phyloP scores from a whole-genome alignment of 176 grass and related monocot genomes.

The Tillandsia leiboldiana region DNA sequence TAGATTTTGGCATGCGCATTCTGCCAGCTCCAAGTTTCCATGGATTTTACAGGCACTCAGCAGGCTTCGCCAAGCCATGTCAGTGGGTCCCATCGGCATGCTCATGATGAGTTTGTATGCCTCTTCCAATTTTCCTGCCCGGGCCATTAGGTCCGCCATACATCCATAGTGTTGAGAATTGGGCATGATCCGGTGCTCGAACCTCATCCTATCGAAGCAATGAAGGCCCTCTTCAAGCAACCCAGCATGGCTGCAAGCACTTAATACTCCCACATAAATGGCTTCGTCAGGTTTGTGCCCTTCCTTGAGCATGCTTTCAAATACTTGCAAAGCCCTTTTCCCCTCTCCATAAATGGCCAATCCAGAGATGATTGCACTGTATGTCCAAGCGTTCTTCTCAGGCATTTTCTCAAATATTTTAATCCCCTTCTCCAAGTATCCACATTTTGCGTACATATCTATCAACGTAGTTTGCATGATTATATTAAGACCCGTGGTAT shows the following conservation, averaged over 20 bases:
- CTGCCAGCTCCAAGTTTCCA: constrained; percentile 38
- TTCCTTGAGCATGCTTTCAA: constrained; percentile 47
- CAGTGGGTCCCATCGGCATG: constrained; percentile 46
- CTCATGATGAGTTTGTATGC: constrained; percentile 40
- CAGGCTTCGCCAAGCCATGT: constrained; percentile 54
- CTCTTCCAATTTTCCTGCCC: constrained; percentile 45
- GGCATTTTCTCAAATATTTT: constrained; percentile 37
- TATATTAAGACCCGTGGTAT: constrained; percentile 35
- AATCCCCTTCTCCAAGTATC: constrained; percentile 33
- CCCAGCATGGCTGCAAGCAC: constrained; percentile 57
- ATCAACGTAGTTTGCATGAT: constrained; percentile 58
- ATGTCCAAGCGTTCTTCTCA: constrained; percentile 48
- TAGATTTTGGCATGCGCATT: constrained; percentile 27
- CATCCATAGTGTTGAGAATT: constrained; percentile 72
- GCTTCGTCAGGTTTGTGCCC: constrained; percentile 42
- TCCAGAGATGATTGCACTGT: constrained; percentile 52
- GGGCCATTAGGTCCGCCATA: constrained; percentile 67
- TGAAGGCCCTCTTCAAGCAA: constrained; percentile 54
- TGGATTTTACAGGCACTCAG: constrained; percentile 67
- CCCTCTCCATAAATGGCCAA: constrained; percentile 55
- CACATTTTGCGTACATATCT: constrained; percentile 76
- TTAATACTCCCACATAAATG: constrained; percentile 61
- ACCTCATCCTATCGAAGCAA: constrained; percentile 74
- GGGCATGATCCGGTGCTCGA: constrained; percentile 47
- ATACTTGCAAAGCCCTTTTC: constrained; percentile 38